Evolutionary conservation across 129 eudicot species (phyloP), one percentile per base, ranked within the genome.

Genomic region (Scalesia atractyloides): DNA sequence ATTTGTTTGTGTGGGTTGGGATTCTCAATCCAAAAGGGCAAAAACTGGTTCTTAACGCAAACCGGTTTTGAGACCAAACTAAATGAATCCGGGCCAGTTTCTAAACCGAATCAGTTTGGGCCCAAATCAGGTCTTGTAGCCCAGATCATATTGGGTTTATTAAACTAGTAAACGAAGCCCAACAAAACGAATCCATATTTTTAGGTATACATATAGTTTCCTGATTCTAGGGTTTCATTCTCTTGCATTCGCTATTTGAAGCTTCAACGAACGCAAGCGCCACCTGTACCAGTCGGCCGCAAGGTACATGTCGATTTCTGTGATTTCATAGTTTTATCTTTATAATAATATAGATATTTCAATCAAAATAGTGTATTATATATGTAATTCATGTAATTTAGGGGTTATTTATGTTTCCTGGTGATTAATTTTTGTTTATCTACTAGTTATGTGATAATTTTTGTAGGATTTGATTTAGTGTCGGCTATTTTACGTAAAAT

Each of bases 151-250:
- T 48, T 15, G 15, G 53, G 53, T 2, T 4, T 0, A 13, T 30
- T 3, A 30, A 30, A 30, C 34, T 30, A 30, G 34, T 30, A 30
- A 30, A 30, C 34, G 34, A 48, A 48, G 16, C 53, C 53, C 16
- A 48, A 48, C 15, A 48, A 15, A 48, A 5, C 39, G 16, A 59
- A 24, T 26, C 64, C 64, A 65, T 9, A 41, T 5, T 58, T 9
- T 1, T 4, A 5, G 18, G 24, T 37, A 6, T 64, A 37, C 9
- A 64, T 69, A 16, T 39, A 19, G 56, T 12, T 69, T 0, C 49
- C 34, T 12, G 7, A 16, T 41, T 72, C 57, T 72, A 58, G 68
- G 76, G 76, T 72, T 72, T 43, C 68, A 14, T n/a, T 6, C 76
- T 4, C 46, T 44, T 7, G 22, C 68, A 13, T 59, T n/a, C 7